phyloP scores from a whole-genome alignment of 768 basidiomycete species.

The Russula lepida region DNA sequence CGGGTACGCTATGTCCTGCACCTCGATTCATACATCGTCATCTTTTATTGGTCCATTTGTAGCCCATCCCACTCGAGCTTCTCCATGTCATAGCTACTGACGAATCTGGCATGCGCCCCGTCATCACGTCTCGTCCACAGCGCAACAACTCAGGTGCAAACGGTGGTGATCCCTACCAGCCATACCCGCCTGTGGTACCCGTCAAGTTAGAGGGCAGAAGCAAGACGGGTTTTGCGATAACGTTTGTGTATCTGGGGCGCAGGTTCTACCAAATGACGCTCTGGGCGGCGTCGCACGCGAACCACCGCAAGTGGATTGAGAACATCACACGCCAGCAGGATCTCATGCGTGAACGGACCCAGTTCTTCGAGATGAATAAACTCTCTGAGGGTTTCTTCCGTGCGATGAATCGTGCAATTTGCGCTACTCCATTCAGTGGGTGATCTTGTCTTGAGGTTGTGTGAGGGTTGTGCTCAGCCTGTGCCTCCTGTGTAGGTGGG shows the following conservation, averaged over 20 bases:
- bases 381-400: constrained; percentile 86
- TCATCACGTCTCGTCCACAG: constrained; percentile 32
- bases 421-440: constrained; percentile 83
- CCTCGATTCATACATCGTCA: not conserved
- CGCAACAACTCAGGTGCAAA: constrained; percentile 27
- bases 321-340: constrained; percentile 86
- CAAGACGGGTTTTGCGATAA: constrained; percentile 87
- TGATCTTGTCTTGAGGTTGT: constrained; percentile 21
- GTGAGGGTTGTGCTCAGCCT: not conserved
- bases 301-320: constrained; percentile 92
- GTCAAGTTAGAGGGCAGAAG: constrained; percentile 41
- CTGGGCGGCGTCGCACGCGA: constrained; percentile 79
- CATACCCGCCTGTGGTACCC: constrained; percentile 41
- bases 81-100: constrained; percentile 75
- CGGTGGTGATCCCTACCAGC: constrained; percentile 31
- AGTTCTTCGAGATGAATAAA: constrained; percentile 76
- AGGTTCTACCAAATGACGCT: constrained; percentile 88
- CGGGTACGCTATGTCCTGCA: constrained; percentile 46
- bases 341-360: constrained; percentile 70
- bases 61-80: constrained; percentile 96
- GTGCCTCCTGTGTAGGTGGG: constrained; percentile 42
- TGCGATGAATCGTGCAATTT: constrained; percentile 82
- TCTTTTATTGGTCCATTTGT: constrained; percentile 11
- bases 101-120: constrained; percentile 37
- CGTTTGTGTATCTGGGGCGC: constrained; percentile 87